Conservation (phyloP, 352 stramenopile genomes). For the Phytophthora colocasiae region DNA sequence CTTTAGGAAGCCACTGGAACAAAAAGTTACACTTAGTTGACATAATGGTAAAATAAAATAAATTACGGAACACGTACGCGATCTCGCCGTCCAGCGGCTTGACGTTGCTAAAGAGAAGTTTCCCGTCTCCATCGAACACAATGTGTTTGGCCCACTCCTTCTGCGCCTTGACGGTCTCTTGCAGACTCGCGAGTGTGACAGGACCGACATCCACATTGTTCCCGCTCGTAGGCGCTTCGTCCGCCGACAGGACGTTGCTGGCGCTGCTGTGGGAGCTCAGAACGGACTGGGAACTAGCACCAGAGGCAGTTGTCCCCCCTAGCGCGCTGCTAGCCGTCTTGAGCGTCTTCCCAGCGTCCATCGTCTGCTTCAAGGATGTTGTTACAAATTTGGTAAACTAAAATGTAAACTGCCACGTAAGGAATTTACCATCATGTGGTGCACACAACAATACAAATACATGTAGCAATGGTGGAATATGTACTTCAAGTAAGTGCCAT, state of each 20-base stretch:
- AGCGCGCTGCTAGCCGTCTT: conserved; percentile 19
- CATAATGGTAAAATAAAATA: not conserved
- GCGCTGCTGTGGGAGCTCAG: conserved; percentile 16
- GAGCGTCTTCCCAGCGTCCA: conserved; percentile 23
- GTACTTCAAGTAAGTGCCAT: too few relatives aligned
- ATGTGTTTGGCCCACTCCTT: conserved; percentile 77
- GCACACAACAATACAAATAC: not conserved
- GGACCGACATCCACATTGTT: not conserved
- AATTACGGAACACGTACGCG: conserved; percentile 32
- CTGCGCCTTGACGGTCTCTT: conserved; percentile 62
- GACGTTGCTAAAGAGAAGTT: conserved; percentile 56
- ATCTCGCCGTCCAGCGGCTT: conserved; percentile 75
- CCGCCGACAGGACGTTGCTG: conserved; percentile 23
- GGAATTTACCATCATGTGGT: not conserved
- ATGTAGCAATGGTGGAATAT: too few relatives aligned
- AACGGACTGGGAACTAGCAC: conserved; percentile 16
- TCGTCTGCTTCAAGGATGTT: not conserved
- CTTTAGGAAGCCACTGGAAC: conserved; percentile 49
- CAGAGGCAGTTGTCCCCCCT: conserved; percentile 3
- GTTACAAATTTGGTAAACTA: not conserved
- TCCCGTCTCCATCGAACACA: conserved; percentile 65
- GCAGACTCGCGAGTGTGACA: conserved; percentile 57
- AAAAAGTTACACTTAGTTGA: conserved; percentile 12
- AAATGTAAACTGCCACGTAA: not conserved
- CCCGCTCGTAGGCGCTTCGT: conserved; percentile 7